A percentile compares a stretch with the other conserved stretches of the same genome.
Conservation (phyloP, 2,329 filamentous ascomycete species). For the Aspergillus sp. region DNA sequence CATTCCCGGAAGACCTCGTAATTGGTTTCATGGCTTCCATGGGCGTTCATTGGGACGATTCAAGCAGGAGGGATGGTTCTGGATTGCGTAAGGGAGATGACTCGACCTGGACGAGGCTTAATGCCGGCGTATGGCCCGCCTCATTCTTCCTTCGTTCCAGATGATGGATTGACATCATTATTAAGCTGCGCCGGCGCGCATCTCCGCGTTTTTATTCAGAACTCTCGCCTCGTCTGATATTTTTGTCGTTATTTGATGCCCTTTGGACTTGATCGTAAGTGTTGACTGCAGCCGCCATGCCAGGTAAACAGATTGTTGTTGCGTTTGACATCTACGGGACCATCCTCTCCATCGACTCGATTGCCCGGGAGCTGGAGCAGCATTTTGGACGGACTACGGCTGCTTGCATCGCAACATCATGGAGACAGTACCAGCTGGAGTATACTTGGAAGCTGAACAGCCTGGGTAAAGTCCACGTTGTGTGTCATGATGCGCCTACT, state of each 20-base stretch:
- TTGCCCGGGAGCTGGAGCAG: conserved; percentile 54
- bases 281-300: neutral
- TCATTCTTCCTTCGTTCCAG: too few species aligned
- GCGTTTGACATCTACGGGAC: conserved; percentile 76
- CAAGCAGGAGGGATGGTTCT: too few species aligned
- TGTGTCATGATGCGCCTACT: conserved; percentile 1
- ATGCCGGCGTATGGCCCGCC: too few species aligned
- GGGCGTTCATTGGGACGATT: conserved; percentile 11
- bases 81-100: too few species aligned
- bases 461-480: conserved; percentile 55
- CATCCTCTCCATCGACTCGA: conserved; percentile 66
- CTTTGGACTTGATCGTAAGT: conserved; percentile 5
- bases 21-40: conserved; percentile 45
- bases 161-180: conserved; percentile 4
- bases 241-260: too few species aligned
- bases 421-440: conserved; percentile 68
- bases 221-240: neutral
- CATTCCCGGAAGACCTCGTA: conserved; percentile 70
- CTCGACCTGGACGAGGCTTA: too few species aligned
- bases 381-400: conserved; percentile 57
- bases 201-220: too few species aligned
- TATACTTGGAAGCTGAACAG: conserved; percentile 73
- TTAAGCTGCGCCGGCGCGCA: neutral
- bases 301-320: conserved; percentile 44
- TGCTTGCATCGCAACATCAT: conserved; percentile 53